phyloP scores from a whole-genome alignment of 2,329 filamentous ascomycete genomes.

The Lachnellula cervina region DNA sequence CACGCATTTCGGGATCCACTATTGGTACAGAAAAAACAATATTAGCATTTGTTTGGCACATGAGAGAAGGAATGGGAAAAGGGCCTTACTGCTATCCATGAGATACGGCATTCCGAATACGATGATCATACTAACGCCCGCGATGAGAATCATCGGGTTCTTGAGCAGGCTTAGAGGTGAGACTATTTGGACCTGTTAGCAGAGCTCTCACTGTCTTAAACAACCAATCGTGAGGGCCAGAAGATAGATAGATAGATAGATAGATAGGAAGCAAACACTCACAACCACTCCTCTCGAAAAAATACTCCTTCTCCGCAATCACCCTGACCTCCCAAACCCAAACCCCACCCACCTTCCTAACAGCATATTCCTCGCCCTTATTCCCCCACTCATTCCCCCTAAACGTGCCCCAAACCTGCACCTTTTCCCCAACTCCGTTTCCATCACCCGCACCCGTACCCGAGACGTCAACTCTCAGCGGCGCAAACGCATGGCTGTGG shows the following conservation, averaged over 20 bases:
- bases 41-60: neutral
- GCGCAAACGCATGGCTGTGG: constrained; percentile 68
- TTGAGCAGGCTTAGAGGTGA: constrained; percentile 78
- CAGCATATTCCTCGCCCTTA: constrained; percentile 58
- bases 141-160: constrained; percentile 96
- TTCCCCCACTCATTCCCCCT: constrained; percentile 88
- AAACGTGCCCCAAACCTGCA: constrained; percentile 77
- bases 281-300: constrained; percentile 71
- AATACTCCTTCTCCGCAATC: constrained; percentile 66
- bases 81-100: constrained; percentile 80
- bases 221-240: neutral
- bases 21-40: neutral
- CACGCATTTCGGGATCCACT: constrained; percentile 97
- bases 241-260: neutral
- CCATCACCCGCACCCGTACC: constrained; percentile 18
- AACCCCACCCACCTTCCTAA: constrained; percentile 31
- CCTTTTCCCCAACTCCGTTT: constrained; percentile 33
- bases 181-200: constrained; percentile 44
- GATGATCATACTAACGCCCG: constrained; percentile 72
- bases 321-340: constrained; percentile 38
- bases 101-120: constrained; percentile 93
- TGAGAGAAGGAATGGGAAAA: neutral
- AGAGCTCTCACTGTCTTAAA: neutral
- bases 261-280: constrained; percentile 36
- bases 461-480: constrained; percentile 71